Percentiles rank a stretch among this genome's conserved stretches.
Conservation (phyloP, 306 rosid species). For the Pachyrhizus erosus region DNA sequence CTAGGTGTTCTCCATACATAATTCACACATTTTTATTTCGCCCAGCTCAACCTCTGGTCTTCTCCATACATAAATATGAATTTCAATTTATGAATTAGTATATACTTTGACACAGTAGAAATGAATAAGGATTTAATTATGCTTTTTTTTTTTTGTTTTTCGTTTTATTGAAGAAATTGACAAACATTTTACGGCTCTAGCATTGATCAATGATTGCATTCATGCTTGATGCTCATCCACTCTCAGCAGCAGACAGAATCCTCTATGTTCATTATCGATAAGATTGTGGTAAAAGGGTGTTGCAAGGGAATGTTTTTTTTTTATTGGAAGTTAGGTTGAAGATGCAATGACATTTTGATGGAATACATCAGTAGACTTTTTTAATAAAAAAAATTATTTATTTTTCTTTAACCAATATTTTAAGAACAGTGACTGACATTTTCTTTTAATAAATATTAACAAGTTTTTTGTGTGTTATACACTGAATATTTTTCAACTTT, state of each 20-base stretch:
- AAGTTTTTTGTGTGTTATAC: no score
- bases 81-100: background rate
- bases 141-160: background rate
- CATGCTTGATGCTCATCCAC: background rate
- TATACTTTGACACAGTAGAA: background rate
- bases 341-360: no score
- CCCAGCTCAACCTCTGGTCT: background rate
- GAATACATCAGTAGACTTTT: no score
- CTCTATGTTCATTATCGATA: background rate
- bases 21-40: background rate
- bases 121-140: background rate
- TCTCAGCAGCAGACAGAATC: background rate
- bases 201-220: conserved; percentile 1
- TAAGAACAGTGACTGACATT: no score
- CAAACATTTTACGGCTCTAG: background rate
- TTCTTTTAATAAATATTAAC: no score
- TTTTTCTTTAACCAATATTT: no score
- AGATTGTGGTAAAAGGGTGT: background rate
- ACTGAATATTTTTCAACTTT: no score
- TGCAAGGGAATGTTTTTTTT: no score
- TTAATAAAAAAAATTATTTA: no score
- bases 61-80: background rate
- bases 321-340: no score
- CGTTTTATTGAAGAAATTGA: background rate
- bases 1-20: no score